Base-by-base conservation (phyloP, 140 eudicot genomes). In the Senecio squalidus region DNA sequence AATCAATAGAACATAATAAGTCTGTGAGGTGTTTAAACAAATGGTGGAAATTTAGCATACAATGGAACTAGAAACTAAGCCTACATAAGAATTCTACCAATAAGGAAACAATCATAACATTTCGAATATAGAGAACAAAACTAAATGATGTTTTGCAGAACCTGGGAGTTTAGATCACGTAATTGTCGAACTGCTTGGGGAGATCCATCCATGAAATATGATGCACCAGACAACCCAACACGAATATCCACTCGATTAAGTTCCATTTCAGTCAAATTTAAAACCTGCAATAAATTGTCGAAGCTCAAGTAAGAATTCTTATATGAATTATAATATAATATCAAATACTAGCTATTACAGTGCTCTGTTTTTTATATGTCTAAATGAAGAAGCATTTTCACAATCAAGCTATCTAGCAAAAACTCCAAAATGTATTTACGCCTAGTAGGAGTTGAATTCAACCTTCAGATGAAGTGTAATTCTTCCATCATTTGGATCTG, bases 151-250 rank as follows among this genome's bases (percentile, higher is more conserved):
- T 56, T 44, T 29, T 44, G 30, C 58, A 54, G 6, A 49, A 89
- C 97, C 92, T 90, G 97, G 18, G 97, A 90, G 55, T 78, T 84
- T 49, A 90, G 85, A 59, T 78, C 74, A 44, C 89, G 95, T 73
- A 90, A 69, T 79, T 90, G 97, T 34, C 97, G 86, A 64, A 90
- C 97, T 57, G 95, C 97, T 81, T 90, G 97, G 21, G 90, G 95
- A 55, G 97, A 90, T 62, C 95, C 95, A 70, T 90, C 94, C 97
- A 90, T 90, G 75, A 86, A 90, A 75, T 83, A 84, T 57, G 84
- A 80, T 11, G 95, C 83, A 24, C 97, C 97, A n/a, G 95, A 80
- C 47, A 90, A 72, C 55, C 97, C 97, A 58, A 86, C 94, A 67
- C 97, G 76, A 52, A 90, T 78, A 76, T 90, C 97, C 66, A 90